Base-by-base conservation (phyloP, 768 basidiomycete genomes). In the Filobasidium wieringae region DNA sequence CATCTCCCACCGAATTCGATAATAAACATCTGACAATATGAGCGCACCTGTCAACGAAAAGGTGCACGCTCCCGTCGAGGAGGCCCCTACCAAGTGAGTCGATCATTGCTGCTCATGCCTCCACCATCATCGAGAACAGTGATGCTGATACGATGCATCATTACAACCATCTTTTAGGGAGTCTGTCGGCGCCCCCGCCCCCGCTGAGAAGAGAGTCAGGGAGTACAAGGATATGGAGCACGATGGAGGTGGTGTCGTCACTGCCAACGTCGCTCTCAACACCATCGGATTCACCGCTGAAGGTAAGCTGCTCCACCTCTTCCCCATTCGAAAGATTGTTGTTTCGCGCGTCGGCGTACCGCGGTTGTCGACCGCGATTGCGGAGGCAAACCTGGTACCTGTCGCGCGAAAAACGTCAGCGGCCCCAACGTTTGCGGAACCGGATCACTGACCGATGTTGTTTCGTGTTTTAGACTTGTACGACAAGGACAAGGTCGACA, bases 401-500 rank as follows among this genome's bases (percentile, higher is more conserved):
- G n/a, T 37, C 36, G 36, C 37, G 11, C 37, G 11, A 40, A 17
- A 17, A 4, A 22, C 37, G 15, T 40, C 37, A 15, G 37, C 15
- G 15, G 22, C 37, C 17, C 37, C 4, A 40, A 40, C 22, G 5
- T 3, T 40, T n/a, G n/a, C n/a, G n/a, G 17, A 11, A 40, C 15
- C 37, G 37, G 15, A 15, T 40, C 11, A 22, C 37, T 40, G 37
- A 40, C 37, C 37, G 37, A 4, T 22, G 2, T 45, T 26, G 12
- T 29, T 22, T 27, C 26, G 50, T n/a, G 22, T 31, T 14, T 41
- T 19, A 66, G 74, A 75, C 62, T 59, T 75, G 51, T 96, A 95
- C 74, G 91, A 95, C 76, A 93, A 93, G 78, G 93, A 97, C 77
- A 97, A 97, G 79, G 93, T 97, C 76, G 93, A 97, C 76, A 80